Conservation (phyloP, 2,329 filamentous ascomycete species). For the Monilinia polystroma region DNA sequence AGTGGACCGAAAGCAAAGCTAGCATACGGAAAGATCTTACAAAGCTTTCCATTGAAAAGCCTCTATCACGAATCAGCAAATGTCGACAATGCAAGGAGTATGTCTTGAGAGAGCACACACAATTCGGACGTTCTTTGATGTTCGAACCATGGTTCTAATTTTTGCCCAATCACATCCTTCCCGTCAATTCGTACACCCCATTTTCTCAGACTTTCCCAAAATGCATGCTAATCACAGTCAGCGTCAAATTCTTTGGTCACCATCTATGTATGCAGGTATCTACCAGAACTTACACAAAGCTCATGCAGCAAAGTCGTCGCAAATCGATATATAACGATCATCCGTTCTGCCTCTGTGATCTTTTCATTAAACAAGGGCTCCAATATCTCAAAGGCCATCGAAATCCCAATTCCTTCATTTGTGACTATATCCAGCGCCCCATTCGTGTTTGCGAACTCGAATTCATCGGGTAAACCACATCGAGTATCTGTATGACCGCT, state of each 20-base stretch:
- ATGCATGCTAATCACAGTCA: slow-evolving; percentile 11
- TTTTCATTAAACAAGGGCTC: slow-evolving; percentile 15
- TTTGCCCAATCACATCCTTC: neutral
- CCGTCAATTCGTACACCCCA: neutral
- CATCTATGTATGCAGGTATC: neutral
- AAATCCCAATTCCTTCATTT: slow-evolving; percentile 3
- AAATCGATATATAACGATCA: neutral
- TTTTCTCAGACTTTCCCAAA: slow-evolving; percentile 14
- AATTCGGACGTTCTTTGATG: slow-evolving; percentile 13
- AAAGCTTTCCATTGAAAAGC: slow-evolving; percentile 18
- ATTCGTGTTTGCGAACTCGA: neutral
- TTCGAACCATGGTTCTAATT: slow-evolving; percentile 18
- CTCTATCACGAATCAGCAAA: slow-evolving; percentile 3
- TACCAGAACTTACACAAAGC: slow-evolving; percentile 2
- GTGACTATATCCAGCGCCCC: neutral
- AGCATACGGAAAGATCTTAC: neutral
- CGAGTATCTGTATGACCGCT: slow-evolving; percentile 10
- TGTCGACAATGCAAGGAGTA: neutral
- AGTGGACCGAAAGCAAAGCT: too few species aligned
- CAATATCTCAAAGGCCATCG: slow-evolving; percentile 16
- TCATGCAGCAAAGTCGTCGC: slow-evolving; percentile 10
- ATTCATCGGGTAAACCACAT: slow-evolving; percentile 9
- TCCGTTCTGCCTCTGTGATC: slow-evolving; percentile 11
- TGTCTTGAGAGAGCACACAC: neutral
- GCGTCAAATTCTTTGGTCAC: neutral